Base-by-base conservation (phyloP, 202 grass and related monocot species). In the Saccharum hybrid region DNA sequence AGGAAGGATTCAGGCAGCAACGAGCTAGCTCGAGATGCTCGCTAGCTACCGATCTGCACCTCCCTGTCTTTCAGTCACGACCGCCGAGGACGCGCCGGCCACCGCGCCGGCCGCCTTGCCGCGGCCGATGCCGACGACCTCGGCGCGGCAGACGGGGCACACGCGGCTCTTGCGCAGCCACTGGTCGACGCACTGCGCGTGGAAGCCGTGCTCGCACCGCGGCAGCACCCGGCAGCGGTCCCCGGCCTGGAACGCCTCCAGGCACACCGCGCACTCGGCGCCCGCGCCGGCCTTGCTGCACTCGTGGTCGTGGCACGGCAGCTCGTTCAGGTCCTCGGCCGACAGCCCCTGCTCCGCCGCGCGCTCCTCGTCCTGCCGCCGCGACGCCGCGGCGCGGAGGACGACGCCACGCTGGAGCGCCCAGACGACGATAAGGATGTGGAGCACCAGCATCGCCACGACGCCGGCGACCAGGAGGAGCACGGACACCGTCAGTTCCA, bases 111-210 rank as follows among this genome's bases (percentile, higher is more conserved):
- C 57, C 45, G 38, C 59, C 78, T 85, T 72, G 12, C 59, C 57
- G 10, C 88, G 37, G n/a, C 48, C 51, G 62, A 71, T 7, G 60
- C 10, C 61, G 34, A 4, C 72, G 54, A 88, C 89, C 68, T 80
- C 78, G 79, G 84, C 40, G 8, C 89, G 91, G 80, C 91, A 97
- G 41, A 93, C 66, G 11, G 94, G 94, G 72, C 94, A 91, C 22
- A 79, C 19, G 6, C 87, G 85, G 66, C 89, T 80, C 72, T 79
- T 86, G 71, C 86, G 49, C 68, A 91, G 72, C 94, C 94, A 94
- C n/a, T 85, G 84, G 68, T 97, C 94, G 18, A 94, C 87, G 60
- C 94, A 97, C 69, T 79, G 82, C 59, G 85, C 89, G 52, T 97
- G 94, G 82, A 97, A 97, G 33, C 80, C 88, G 66, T 97, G 94